These are phyloP conservation scores for Sporisorium reilianum DNA, from an alignment of 1,284 basidiomycete species.

Conservation along the genomic window DNA sequence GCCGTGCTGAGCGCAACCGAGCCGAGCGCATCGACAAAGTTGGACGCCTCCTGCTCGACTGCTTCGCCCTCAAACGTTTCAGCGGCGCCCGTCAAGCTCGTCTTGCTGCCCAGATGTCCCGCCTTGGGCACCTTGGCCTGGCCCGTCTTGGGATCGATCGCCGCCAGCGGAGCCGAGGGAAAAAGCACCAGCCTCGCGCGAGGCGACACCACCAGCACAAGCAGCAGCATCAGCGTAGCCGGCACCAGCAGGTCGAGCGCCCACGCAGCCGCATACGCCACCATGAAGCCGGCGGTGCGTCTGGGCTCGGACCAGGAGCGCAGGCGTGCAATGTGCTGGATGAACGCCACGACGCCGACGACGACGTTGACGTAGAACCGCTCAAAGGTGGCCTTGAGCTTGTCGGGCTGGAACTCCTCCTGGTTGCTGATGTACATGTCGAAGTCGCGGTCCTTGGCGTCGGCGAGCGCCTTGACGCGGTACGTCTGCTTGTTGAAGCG, in stretches of 20 bases:
- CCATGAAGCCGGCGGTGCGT: conserved; percentile 71
- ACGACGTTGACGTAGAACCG: conserved; percentile 73
- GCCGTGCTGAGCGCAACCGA: conserved; percentile 71
- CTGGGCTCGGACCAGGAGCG: conserved; percentile 73
- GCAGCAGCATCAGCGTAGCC: conserved; percentile 66
- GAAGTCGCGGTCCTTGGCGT: conserved; percentile 61
- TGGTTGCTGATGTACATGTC: conserved; percentile 72
- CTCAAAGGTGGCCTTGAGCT: conserved; percentile 73
- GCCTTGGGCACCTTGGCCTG: conserved; percentile 63
- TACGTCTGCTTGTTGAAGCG: conserved; percentile 72
- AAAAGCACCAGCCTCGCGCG: conserved; percentile 72
- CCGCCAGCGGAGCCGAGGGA: conserved; percentile 72
- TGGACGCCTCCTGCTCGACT: conserved; percentile 71
- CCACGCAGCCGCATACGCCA: conserved; percentile 49
- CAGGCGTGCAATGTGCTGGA: conserved; percentile 73
- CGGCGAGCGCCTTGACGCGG: conserved; percentile 69
- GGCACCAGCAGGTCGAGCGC: conserved; percentile 41
- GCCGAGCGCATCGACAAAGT: conserved; percentile 71
- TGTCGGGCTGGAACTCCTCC: conserved; percentile 73
- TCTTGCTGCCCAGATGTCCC: conserved; percentile 60
- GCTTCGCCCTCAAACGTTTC: conserved; percentile 72
- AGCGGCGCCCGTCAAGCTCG: conserved; percentile 56
- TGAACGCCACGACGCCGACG: conserved; percentile 71
- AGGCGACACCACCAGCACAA: conserved; percentile 72
- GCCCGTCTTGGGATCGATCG: conserved; percentile 66